Percentiles rank a stretch among this genome's conserved stretches.
These are phyloP conservation scores for Entomortierella beljakovae DNA, from an alignment of 192 early-diverging fungal genomes.

Conservation along the genomic window DNA sequence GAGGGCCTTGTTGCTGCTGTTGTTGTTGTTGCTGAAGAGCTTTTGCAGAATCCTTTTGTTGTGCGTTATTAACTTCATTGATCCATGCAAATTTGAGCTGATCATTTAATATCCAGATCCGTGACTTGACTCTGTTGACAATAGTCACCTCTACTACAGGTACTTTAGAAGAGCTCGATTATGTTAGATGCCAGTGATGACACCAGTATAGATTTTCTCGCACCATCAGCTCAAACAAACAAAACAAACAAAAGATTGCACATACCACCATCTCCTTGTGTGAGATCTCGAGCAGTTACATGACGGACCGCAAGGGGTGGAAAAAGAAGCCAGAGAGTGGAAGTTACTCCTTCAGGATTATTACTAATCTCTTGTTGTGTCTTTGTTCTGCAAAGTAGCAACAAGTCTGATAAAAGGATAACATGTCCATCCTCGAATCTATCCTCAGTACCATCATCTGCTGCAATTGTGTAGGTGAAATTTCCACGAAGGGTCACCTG, in stretches of 20 bases:
- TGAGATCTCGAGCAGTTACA: constrained; percentile 43
- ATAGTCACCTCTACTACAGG: constrained; percentile 39
- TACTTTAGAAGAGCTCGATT: constrained; percentile 1
- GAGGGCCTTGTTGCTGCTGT: constrained; percentile 17
- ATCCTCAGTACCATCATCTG: constrained; percentile 29
- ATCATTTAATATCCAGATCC: constrained; percentile 38
- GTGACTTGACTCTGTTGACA: constrained; percentile 32
- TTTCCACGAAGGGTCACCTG: constrained; percentile 34
- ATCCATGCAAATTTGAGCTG: constrained; percentile 31
- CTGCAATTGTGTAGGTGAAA: constrained; percentile 32
- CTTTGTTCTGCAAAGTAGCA: constrained; percentile 56
- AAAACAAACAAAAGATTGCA: too few relatives aligned
- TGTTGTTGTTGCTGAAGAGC: constrained; percentile 15
- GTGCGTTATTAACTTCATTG: constrained; percentile 37
- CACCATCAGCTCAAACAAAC: too few relatives aligned
- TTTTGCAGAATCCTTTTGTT: constrained; percentile 26
- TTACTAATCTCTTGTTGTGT: constrained; percentile 48
- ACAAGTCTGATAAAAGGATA: constrained; percentile 57
- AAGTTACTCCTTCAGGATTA: constrained; percentile 30
- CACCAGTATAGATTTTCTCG: too few relatives aligned
- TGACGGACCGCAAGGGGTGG: constrained; percentile 59
- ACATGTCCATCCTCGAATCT: constrained; percentile 51
- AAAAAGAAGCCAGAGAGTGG: constrained; percentile 55
- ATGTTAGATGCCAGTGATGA: too few relatives aligned
- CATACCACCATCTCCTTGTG: constrained; percentile 32